phyloP scores from a whole-genome alignment of 1,284 basidiomycete species.

The Ustilago bromivora region DNA sequence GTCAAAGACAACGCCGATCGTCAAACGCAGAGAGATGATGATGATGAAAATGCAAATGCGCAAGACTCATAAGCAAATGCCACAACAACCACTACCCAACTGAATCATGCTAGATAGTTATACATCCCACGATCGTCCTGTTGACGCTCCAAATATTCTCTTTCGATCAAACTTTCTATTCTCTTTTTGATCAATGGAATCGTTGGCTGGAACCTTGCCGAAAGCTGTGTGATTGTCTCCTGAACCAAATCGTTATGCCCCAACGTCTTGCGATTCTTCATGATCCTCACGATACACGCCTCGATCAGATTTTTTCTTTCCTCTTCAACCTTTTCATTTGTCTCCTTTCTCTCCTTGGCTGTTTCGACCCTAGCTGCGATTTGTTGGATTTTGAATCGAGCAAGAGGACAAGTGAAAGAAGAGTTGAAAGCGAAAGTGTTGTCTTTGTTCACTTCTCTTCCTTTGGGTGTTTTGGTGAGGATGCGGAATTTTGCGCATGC shows the following conservation, averaged over 20 bases:
- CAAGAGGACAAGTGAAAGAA: conserved; percentile 82
- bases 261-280: conserved; percentile 96
- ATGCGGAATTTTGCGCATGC: conserved; percentile 98
- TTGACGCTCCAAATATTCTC: conserved; percentile 65
- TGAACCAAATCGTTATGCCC: conserved; percentile 88
- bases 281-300: conserved; percentile 90
- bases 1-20: too few species aligned
- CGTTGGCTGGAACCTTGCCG: conserved; percentile 85
- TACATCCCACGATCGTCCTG: conserved; percentile 54
- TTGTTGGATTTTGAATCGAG: conserved; percentile 94
- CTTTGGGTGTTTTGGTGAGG: conserved; percentile 88
- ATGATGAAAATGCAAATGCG: too few species aligned
- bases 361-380: conserved; percentile 87
- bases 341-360: conserved; percentile 88
- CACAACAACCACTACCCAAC: too few species aligned
- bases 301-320: conserved; percentile 91
- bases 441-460: conserved; percentile 80
- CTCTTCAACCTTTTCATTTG: conserved; percentile 89
- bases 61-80: too few species aligned
- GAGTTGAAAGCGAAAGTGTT: conserved; percentile 92
- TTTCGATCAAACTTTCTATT: conserved; percentile 92
- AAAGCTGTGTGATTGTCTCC: conserved; percentile 88
- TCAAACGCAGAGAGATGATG: too few species aligned
- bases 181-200: conserved; percentile 90
- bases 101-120: conserved; percentile 58